Evolutionary conservation across 1,284 basidiomycete genomes (phyloP), one percentile per base, ranked within the genome.

Genomic region (Veloboletus limbatus): DNA sequence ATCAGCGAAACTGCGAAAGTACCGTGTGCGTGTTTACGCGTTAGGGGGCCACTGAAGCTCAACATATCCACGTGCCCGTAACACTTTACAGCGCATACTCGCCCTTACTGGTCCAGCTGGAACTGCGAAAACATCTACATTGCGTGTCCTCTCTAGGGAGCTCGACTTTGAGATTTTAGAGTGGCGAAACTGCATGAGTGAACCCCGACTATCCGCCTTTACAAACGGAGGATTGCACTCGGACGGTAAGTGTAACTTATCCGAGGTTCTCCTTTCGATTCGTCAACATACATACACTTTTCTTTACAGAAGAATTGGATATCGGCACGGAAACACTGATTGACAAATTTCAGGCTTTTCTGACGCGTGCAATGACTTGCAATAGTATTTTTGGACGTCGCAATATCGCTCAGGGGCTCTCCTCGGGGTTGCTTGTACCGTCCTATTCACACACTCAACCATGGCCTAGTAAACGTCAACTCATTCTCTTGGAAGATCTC

Each of bases 401-500:
- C 52, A 4, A 40, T 47, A 22, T 43, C 33, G 31, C 39, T 47
- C 45, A 46, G 55, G 38, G 50, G 7, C 33, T 62, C 6, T 53
- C 55, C 11, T 59, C 62, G 8, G 36, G 17, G 5, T 34, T 40
- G 20, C 25, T 13, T 17, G 31, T 17, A 30, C 24, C 33, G 2
- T 32, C 36, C 30, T 22, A 9, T 24, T 48, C 50, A 16, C 46
- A 48, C 21, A n/a, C 40, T 11, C 47, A 25, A 26, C 25, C 36
- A 14, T 33, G 20, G 34, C 22, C 47, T 10, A 31, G 49, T 1
- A 72, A 66, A 36, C 71, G 71, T 8, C 78, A 79, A 38, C 60
- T 96, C 5, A 79, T 99, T 40, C 79, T 99, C 7, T 73, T 99
- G 8, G 94, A 97, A 64, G 92, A 97, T 50, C 75, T 98, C 3